phyloP scores from a whole-genome alignment of 2,329 filamentous ascomycete species.

The Penicillium sumatraense region DNA sequence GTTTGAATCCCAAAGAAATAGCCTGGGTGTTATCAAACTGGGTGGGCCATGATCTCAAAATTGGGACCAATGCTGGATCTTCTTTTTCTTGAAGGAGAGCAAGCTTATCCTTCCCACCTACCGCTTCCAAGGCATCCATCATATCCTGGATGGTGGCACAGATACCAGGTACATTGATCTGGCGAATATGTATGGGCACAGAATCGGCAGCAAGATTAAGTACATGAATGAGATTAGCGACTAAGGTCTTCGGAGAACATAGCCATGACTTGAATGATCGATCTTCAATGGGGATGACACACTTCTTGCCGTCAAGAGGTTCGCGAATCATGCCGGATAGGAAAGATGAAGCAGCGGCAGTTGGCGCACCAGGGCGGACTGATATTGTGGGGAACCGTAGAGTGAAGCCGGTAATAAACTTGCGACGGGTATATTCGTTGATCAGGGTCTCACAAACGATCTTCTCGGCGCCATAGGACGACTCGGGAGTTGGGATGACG shows the following conservation, averaged over 20 bases:
- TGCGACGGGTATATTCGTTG: constrained; percentile 66
- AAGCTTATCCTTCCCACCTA: constrained; percentile 59
- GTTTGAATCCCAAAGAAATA: constrained; percentile 56
- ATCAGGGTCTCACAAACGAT: constrained; percentile 65
- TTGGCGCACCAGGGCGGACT: constrained; percentile 64
- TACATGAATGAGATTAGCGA: constrained; percentile 58
- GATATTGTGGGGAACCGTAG: constrained; percentile 66
- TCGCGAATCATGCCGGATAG: constrained; percentile 68
- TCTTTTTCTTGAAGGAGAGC: constrained; percentile 57
- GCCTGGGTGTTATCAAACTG: constrained; percentile 59
- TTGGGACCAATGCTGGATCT: constrained; percentile 55
- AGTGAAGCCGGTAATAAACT: constrained; percentile 61
- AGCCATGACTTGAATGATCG: constrained; percentile 59
- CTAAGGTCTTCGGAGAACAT: constrained; percentile 58
- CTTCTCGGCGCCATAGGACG: constrained; percentile 68
- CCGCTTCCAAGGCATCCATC: constrained; percentile 59
- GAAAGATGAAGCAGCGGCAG: constrained; percentile 66
- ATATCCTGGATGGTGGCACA: constrained; percentile 60
- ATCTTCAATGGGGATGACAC: constrained; percentile 56
- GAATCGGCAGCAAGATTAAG: constrained; percentile 50
- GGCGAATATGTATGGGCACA: constrained; percentile 51
- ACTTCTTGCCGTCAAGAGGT: constrained; percentile 61
- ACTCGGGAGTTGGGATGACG: constrained; percentile 62
- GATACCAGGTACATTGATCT: constrained; percentile 62
- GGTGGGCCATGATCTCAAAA: constrained; percentile 62